A percentile compares a stretch with the other conserved stretches of the same genome.
phyloP scores from a whole-genome alignment of 2,329 filamentous ascomycete species.

The Botrytis sinoallii region DNA sequence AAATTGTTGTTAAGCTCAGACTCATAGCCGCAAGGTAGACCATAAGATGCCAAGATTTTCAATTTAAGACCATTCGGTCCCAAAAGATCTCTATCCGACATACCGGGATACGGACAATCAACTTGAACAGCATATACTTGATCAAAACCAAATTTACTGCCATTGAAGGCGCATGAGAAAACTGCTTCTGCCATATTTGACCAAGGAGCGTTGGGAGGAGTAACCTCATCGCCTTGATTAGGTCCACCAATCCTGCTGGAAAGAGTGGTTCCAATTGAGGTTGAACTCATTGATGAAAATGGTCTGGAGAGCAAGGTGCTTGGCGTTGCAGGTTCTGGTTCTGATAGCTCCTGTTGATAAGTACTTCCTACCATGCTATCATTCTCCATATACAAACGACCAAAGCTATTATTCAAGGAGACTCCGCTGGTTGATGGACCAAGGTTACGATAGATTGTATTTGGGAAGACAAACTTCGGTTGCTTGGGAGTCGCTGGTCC shows the following conservation, averaged over 20 bases:
- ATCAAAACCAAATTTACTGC: constrained; percentile 34
- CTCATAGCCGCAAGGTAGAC: constrained; percentile 21
- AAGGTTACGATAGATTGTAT: background rate
- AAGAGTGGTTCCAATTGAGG: background rate
- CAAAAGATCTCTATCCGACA: constrained; percentile 27
- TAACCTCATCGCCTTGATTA: background rate
- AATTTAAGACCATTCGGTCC: constrained; percentile 26
- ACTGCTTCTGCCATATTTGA: constrained; percentile 27
- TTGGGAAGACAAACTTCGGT: background rate
- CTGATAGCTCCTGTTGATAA: background rate
- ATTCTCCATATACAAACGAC: constrained; percentile 1
- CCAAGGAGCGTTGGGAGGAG: background rate
- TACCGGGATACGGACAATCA: constrained; percentile 21
- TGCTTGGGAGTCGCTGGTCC: constrained; percentile 9
- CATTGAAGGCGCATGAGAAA: constrained; percentile 31
- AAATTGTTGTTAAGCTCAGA: background rate
- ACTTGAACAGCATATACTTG: constrained; percentile 33
- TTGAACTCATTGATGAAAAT: background rate
- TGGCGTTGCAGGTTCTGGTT: background rate
- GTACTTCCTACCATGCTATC: constrained; percentile 5
- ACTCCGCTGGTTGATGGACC: background rate
- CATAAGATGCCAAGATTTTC: constrained; percentile 34
- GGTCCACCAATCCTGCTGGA: constrained; percentile 13
- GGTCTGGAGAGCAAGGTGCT: background rate
- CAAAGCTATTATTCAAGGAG: constrained; percentile 8